Percentiles rank a stretch among this genome's conserved stretches.
Conservation (phyloP, 2,329 filamentous ascomycete genomes). For the Ophidiomyces ophidiicola region DNA sequence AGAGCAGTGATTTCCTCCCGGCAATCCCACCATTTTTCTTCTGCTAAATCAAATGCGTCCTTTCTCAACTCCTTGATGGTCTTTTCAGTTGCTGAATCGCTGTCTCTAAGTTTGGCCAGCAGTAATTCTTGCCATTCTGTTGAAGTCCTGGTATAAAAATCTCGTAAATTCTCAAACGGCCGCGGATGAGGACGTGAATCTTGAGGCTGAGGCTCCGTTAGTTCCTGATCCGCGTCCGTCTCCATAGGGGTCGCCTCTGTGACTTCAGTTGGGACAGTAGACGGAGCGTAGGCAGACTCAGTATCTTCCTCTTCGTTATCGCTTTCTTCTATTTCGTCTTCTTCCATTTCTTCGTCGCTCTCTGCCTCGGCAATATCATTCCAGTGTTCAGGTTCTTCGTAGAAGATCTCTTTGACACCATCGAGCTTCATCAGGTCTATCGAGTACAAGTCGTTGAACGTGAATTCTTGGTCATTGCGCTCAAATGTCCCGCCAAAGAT, state of each 20-base stretch:
- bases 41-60: slow-evolving; percentile 76
- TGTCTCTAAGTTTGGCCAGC: slow-evolving; percentile 60
- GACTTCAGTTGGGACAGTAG: slow-evolving; percentile 27
- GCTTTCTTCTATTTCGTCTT: slow-evolving; percentile 32
- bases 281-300: slow-evolving; percentile 27
- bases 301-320: slow-evolving; percentile 35
- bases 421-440: slow-evolving; percentile 92
- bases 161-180: slow-evolving; percentile 79
- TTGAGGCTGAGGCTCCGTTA: slow-evolving; percentile 41
- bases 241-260: slow-evolving; percentile 22
- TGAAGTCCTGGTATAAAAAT: slow-evolving; percentile 82
- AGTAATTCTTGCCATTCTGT: slow-evolving; percentile 83
- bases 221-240: slow-evolving; percentile 30
- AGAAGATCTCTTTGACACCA: slow-evolving; percentile 85
- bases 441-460: slow-evolving; percentile 87
- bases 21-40: slow-evolving; percentile 98
- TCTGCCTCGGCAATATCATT: slow-evolving; percentile 49
- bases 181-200: slow-evolving; percentile 65
- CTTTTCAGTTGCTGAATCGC: slow-evolving; percentile 45
- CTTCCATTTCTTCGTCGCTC: slow-evolving; percentile 45
- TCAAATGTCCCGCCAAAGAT: slow-evolving; percentile 94
- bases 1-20: slow-evolving; percentile 82
- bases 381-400: slow-evolving; percentile 76
- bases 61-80: slow-evolving; percentile 85
- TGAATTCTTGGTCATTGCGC: slow-evolving; percentile 87